Base-by-base conservation (phyloP, 1,284 basidiomycete species). In the Pulveroboletus sp. region DNA sequence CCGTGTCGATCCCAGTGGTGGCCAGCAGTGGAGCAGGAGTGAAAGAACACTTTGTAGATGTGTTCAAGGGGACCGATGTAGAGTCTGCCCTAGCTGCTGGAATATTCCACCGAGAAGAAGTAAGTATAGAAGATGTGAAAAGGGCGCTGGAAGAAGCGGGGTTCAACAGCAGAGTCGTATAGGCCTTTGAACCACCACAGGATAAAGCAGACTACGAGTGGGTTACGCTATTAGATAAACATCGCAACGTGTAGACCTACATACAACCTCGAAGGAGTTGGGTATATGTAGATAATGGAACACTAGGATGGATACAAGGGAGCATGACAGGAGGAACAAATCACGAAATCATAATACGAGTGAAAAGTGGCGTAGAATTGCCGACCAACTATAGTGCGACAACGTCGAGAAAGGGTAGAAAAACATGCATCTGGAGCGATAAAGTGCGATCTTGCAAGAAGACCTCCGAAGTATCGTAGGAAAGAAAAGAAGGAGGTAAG, bases 21-120 rank as follows among this genome's bases (percentile, higher is more conserved):
- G 96, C 96, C 14, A 94, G 90, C 70, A 96, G 93, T 59, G 96
- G 96, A 2, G 97, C 97, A 25, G 97, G 97, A 7, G 79, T 75
- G 35, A 75, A 81, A 12, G 80, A 83, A 51, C 93, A 99, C 75
- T 99, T 99, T 73, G 82, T 87, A 31, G 83, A 94, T 53, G 90
- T 97, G 20, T 98, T 98, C 72, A 71, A 78, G 55, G 76, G 82
- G 65, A 94, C 93, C 5, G 80, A 77, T 4, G 94, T 89, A 1
- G 97, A 99, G 75, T 94, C 97, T 33, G 97, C 92, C 1, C 76
- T 99, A 54, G 97, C 97, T 5, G 97, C 97, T 18, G 97, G 97
- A 5, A 98, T 99, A 65, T 99, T 99, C 77, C 97, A 99, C 75
- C 80, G 97, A 33, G 84, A 83, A 56, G 91, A 98, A 72, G 94